These are phyloP conservation scores for Celoporthe dispersa DNA, from an alignment of 2,329 filamentous ascomycete genomes.

Conservation along the genomic window DNA sequence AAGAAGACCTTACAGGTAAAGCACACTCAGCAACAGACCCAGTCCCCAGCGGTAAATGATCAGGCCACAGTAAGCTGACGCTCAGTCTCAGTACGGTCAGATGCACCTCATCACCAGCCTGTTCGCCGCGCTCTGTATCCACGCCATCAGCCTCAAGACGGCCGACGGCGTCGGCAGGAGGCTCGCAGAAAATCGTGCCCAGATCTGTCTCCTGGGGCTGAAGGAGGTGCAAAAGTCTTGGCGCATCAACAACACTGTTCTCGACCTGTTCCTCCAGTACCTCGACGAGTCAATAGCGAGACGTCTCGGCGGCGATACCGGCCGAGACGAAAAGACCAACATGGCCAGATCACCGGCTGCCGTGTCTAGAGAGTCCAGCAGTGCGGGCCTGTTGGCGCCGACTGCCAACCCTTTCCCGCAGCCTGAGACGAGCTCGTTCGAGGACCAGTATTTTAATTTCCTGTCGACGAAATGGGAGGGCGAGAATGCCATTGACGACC, in stretches of 20 bases:
- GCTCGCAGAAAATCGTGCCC: constrained; percentile 44
- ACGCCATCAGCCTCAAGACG: constrained; percentile 42
- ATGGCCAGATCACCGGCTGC: constrained; percentile 3
- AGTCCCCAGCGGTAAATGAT: not conserved
- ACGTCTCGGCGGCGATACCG: constrained; percentile 36
- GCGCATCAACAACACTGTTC: constrained; percentile 45
- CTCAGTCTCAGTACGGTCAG: constrained; percentile 42
- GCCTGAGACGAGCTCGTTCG: constrained; percentile 36
- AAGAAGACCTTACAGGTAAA: constrained; percentile 24
- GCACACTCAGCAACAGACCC: not conserved
- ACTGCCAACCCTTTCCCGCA: not conserved
- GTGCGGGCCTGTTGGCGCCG: not conserved
- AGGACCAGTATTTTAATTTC: constrained; percentile 42
- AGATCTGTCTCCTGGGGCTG: constrained; percentile 44
- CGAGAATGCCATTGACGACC: constrained; percentile 41
- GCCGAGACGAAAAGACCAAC: constrained; percentile 12
- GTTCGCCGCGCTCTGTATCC: constrained; percentile 45
- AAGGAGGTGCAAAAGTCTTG: constrained; percentile 47
- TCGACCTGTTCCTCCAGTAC: constrained; percentile 45
- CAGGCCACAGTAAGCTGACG: constrained; percentile 30
- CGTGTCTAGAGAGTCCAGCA: constrained; percentile 21
- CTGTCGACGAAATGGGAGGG: constrained; percentile 44
- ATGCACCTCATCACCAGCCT: constrained; percentile 46
- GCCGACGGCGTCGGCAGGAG: constrained; percentile 40
- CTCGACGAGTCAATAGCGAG: constrained; percentile 44